Evolutionary conservation across 768 basidiomycete genomes (phyloP).

Genomic region (Suillus americanus): DNA sequence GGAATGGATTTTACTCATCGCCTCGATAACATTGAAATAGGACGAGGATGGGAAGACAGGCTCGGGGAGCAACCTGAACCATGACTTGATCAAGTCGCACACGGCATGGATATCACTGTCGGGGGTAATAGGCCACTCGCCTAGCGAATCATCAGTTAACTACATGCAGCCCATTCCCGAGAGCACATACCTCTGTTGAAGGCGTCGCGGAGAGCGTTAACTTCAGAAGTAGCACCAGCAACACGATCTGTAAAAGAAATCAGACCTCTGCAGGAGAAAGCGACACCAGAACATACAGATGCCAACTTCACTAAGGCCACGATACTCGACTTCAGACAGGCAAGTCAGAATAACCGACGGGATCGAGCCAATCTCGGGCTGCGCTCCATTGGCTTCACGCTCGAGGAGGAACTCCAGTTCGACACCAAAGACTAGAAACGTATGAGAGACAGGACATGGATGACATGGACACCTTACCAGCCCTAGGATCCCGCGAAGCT

Average conservation of each 20-base stretch:
- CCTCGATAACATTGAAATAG: conserved; percentile 68
- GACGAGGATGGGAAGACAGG: conserved; percentile 71
- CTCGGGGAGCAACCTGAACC: conserved; percentile 82
- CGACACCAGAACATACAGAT: conserved; percentile 59
- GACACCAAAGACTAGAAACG: conserved; percentile 65
- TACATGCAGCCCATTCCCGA: not conserved
- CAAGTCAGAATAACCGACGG: conserved; percentile 68
- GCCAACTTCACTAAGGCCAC: conserved; percentile 79
- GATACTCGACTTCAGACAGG: conserved; percentile 66
- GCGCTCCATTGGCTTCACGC: conserved; percentile 55
- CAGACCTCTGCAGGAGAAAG: not conserved
- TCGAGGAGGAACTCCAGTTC: conserved; percentile 67
- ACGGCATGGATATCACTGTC: conserved; percentile 79
- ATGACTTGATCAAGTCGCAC: conserved; percentile 80
- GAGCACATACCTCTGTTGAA: conserved; percentile 62
- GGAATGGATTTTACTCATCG: conserved; percentile 54
- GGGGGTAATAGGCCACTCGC: conserved; percentile 58
- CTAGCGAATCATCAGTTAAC: conserved; percentile 25
- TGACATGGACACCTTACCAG: conserved; percentile 48
- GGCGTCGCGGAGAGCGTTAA: conserved; percentile 67
- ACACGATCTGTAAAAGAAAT: conserved; percentile 62
- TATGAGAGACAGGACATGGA: conserved; percentile 10
- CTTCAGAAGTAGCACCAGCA: conserved; percentile 71
- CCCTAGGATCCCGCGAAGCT: conserved; percentile 68
- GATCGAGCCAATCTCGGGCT: conserved; percentile 55